Conservation (phyloP, 2,329 filamentous ascomycete species). For the Hypoxylon sp. region DNA sequence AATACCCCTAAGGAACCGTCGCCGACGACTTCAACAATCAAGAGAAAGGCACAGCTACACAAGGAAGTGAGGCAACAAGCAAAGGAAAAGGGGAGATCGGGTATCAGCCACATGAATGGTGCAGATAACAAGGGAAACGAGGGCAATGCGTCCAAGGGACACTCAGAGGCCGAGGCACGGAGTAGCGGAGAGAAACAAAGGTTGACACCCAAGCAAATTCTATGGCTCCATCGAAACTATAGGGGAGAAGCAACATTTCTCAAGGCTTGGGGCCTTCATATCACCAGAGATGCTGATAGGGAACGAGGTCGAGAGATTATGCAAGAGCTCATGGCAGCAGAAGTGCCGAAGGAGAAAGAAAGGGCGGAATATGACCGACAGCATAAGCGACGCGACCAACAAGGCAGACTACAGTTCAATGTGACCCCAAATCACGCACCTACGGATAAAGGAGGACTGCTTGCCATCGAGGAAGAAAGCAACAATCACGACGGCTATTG, state of each 20-base stretch:
- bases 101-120: neutral
- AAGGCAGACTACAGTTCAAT: neutral
- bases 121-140: neutral
- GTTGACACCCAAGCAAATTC: slow-evolving; percentile 25
- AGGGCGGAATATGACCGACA: neutral
- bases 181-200: neutral
- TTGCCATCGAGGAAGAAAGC: slow-evolving; percentile 23
- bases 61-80: neutral
- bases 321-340: slow-evolving; percentile 30
- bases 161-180: neutral
- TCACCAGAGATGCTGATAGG: slow-evolving; percentile 21
- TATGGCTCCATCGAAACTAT: slow-evolving; percentile 40
- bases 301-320: slow-evolving; percentile 31
- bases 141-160: neutral
- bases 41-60: too few species aligned
- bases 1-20: neutral
- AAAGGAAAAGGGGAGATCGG: neutral
- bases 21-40: neutral
- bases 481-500: neutral
- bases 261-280: slow-evolving; percentile 36
- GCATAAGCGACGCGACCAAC: slow-evolving; percentile 3
- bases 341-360: slow-evolving; percentile 16
- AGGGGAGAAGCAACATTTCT: slow-evolving; percentile 38
- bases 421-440: neutral
- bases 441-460: slow-evolving; percentile 8